Base-by-base conservation (phyloP, 2,329 filamentous ascomycete species). In the Aureobasidium sp. region DNA sequence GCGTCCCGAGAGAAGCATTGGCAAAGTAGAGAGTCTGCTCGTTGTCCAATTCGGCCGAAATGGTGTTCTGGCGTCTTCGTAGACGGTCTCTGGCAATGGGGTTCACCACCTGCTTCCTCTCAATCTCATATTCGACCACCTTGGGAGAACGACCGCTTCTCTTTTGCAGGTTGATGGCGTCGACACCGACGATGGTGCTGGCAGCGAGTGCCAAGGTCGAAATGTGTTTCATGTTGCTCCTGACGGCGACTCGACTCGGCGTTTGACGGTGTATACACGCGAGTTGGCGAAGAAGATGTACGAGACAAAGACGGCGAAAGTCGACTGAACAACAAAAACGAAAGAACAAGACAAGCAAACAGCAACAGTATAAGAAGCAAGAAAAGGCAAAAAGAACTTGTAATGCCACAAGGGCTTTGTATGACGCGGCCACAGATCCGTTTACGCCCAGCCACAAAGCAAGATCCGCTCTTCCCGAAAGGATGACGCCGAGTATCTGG, bases 1-100 rank as follows among this genome's bases (percentile, higher is more conserved):
- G 80, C 0, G 80, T 83, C 21, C 80, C 80, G 10, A 84, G 59
- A 7, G 71, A 75, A 39, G 78, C 68, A 56, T 81, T 81, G 56
- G 77, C 77, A 59, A 76, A 80, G 62, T 83, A 83, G 3, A 83
- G 70, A 0, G 77, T 79, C 66, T 78, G 75, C 63, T 80, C 73
- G 63, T 83, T 83, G 62, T 79, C 75, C 48, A 83, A 68, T 2
- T 64, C 67, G 57, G 74, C 70, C 29, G 67, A 64, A 6, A 79
- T 68, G 0, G 73, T 75, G 45, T 71, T 61, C 52, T 65, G 66
- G 52, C 69, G 70, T 58, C 73, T 67, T 52, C 76, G 70, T 56
- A 71, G 59, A 38, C 63, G 68, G 58, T 80, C 75, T 59, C 74
- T 70, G 21, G 63, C 60, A 14, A 77, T 55, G 2, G 75, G 76